These are phyloP conservation scores for Taiwanofungus camphoratus DNA, from an alignment of 1,284 basidiomycete species.

Conservation along the genomic window DNA sequence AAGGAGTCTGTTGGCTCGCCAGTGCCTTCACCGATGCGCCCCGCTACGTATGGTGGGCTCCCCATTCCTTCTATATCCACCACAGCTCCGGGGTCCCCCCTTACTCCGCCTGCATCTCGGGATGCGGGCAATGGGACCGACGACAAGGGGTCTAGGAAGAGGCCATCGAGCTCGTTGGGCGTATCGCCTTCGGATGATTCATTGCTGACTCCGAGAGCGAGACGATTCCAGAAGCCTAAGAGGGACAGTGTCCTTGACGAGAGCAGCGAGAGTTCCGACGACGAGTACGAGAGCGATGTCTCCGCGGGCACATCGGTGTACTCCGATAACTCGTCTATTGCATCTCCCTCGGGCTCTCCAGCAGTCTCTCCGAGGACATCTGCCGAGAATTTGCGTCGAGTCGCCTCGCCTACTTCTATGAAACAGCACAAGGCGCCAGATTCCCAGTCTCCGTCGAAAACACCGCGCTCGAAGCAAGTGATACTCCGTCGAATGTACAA, in stretches of 20 bases:
- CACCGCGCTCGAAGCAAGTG: constrained; percentile 51
- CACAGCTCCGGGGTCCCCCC: constrained; percentile 38
- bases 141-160: constrained; percentile 3
- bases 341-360: constrained; percentile 35
- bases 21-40: constrained; percentile 1
- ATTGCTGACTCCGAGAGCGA: constrained; percentile 20
- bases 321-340: constrained; percentile 33
- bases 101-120: constrained; percentile 9
- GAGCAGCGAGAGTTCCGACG: constrained; percentile 40
- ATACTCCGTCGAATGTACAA: constrained; percentile 85
- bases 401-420: neutral
- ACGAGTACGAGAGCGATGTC: constrained; percentile 25
- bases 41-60: constrained; percentile 30
- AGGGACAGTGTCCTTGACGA: constrained; percentile 9
- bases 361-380: constrained; percentile 27
- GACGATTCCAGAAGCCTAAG: constrained; percentile 19
- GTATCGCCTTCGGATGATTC: constrained; percentile 20
- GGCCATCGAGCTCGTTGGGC: constrained; percentile 9
- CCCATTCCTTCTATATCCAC: constrained; percentile 52
- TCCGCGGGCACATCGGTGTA: constrained; percentile 25
- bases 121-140: neutral
- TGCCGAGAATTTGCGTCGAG: constrained; percentile 18
- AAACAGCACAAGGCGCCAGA: constrained; percentile 1
- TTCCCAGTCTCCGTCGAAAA: constrained; percentile 18
- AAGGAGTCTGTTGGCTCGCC: neutral